Evolutionary conservation across 345 rosid species (phyloP).

Genomic region (Eucalyptus albens): DNA sequence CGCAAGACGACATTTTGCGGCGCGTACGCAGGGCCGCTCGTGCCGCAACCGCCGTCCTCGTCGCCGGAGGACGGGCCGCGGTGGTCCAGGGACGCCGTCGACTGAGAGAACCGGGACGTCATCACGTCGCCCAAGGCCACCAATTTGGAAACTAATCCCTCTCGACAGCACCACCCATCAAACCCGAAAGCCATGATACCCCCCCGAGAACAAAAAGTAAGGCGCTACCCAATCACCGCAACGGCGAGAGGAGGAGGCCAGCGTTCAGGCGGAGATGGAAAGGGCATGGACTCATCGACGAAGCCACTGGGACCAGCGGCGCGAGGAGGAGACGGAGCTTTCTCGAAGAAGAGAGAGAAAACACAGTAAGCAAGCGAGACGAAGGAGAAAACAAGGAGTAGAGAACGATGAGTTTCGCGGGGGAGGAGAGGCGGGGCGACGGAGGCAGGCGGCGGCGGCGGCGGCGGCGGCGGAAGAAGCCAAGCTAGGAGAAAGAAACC

Average conservation of each 20-base stretch:
- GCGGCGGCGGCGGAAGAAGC: neutral
- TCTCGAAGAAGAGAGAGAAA: neutral
- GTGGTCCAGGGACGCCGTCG: conserved; percentile 28
- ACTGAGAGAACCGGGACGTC: conserved; percentile 84
- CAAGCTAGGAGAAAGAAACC: neutral
- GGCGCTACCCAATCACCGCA: neutral
- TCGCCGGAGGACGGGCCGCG: conserved; percentile 24
- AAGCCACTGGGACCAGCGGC: conserved; percentile 94
- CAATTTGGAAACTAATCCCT: conserved; percentile 25
- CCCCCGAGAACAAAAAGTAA: neutral
- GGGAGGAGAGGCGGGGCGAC: too few species aligned
- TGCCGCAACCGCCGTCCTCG: conserved; percentile 15
- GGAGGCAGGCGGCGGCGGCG: too few species aligned
- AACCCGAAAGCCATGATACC: conserved; percentile 1
- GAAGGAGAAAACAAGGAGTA: neutral
- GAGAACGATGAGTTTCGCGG: neutral
- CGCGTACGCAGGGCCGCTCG: neutral
- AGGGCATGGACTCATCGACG: conserved; percentile 38
- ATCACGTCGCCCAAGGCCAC: conserved; percentile 97
- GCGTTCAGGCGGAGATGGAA: neutral
- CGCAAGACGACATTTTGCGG: conserved; percentile 73
- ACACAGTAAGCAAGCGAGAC: neutral
- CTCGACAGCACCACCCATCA: neutral
- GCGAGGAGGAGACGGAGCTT: conserved; percentile 38
- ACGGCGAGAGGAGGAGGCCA: neutral